These are phyloP conservation scores for Mycena crocata DNA, from an alignment of 768 basidiomycete species.

Conservation along the genomic window DNA sequence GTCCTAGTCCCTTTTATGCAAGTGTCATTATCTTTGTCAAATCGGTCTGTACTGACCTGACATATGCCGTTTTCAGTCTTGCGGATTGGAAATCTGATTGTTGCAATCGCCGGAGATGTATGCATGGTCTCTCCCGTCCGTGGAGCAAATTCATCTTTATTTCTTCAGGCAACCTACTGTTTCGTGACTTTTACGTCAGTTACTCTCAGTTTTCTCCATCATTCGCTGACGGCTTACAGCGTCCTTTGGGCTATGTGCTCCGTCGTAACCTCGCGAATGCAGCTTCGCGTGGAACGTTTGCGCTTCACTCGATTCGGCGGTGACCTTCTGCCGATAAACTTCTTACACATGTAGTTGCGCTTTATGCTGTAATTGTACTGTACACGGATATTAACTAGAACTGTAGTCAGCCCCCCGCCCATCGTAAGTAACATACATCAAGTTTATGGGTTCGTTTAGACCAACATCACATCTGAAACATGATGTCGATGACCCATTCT, in stretches of 20 bases:
- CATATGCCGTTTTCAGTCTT: background rate
- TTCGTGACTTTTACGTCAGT: conserved; percentile 14
- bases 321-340: background rate
- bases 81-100: conserved; percentile 1
- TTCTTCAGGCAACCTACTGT: background rate
- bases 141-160: background rate
- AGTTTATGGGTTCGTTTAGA: no score
- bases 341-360: background rate
- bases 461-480: conserved; percentile 2
- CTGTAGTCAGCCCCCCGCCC: no score
- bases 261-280: conserved; percentile 14
- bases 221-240: background rate
- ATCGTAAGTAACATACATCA: no score
- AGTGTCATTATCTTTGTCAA: background rate
- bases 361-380: background rate
- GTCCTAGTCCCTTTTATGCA: conserved; percentile 1
- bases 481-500: conserved; percentile 1
- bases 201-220: background rate
- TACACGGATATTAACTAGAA: no score
- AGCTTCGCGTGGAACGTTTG: conserved; percentile 11
- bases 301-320: conserved; percentile 3
- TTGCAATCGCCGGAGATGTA: conserved; percentile 9
- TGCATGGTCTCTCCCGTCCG: background rate
- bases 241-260: conserved; percentile 17
- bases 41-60: background rate